Base-by-base conservation (phyloP, 1,284 basidiomycete species). In the Fomitopsis betulina region DNA sequence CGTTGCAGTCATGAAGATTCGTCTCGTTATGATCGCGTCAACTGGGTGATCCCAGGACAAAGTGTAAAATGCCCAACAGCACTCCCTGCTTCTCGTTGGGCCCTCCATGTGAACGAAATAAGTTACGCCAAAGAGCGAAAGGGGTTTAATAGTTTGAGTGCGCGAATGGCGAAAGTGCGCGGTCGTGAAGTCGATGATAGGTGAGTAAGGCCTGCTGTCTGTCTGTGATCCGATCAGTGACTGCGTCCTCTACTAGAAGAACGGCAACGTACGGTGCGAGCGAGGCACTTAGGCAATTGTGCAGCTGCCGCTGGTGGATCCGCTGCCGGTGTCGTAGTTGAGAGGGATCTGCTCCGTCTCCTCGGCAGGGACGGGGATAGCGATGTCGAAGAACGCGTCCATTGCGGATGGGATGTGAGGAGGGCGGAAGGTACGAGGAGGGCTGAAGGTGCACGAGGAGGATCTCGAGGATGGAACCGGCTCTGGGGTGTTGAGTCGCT, bases 311-410 rank as follows among this genome's bases (percentile, higher is more conserved):
- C 49, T 51, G 23, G 23, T 33, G 37, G 23, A n/a, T 25, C 42
- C 42, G 17, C 23, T 57, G 35, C 21, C 17, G 7, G 35, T 52
- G 33, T 57, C 56, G 33, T 53, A 57, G 42, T 57, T 47, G 33
- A 19, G 17, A 15, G 51, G 56, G 8, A 57, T 33, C 47, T 53
- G 43, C 56, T 57, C 56, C 51, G 39, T 57, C 56, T 57, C 56
- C 51, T 57, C 56, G 17, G 53, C 33, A 32, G 57, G 57, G 47
- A 55, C 57, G 54, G 53, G 53, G n/a, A 23, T 43, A 30, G 57
- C 53, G 57, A 58, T 58, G 53, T 47, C 49, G 49, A 58, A 58
- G 45, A 58, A 58, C 17, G 57, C 57, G 57, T 58, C 57, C 57
- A 58, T 58, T 58, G 32, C 45, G 53, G 25, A 51, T 55, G 54